These are phyloP conservation scores for Debaryomyces maramus DNA, from an alignment of 805 yeast genomes.

Conservation along the genomic window DNA sequence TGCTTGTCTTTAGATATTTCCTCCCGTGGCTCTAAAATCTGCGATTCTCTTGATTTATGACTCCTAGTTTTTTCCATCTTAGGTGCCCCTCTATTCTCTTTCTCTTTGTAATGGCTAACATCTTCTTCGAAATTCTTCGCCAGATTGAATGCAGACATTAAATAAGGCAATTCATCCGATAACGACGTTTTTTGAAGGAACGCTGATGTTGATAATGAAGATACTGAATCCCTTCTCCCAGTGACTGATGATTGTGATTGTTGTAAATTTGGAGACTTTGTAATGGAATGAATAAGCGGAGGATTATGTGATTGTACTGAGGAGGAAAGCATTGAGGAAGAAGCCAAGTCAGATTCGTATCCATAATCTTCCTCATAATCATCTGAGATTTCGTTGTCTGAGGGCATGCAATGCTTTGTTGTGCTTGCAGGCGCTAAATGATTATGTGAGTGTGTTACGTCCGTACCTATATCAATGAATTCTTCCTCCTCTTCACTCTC, in stretches of 20 bases:
- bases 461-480: not conserved
- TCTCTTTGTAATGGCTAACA: conserved; percentile 24
- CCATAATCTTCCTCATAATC: conserved; percentile 19
- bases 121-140: conserved; percentile 61
- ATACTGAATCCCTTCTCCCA: conserved; percentile 25
- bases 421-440: too few species aligned
- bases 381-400: not conserved
- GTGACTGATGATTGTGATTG: conserved; percentile 2
- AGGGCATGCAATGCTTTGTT: too few species aligned
- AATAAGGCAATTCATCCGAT: conserved; percentile 62
- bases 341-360: conserved; percentile 28
- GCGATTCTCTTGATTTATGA: not conserved
- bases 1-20: conserved; percentile 5
- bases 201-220: conserved; percentile 34
- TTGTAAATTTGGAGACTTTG: conserved; percentile 19
- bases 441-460: not conserved
- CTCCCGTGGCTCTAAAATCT: not conserved
- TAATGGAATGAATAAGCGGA: conserved; percentile 43
- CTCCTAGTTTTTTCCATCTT: not conserved
- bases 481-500: conserved; percentile 2
- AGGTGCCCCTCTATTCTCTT: conserved; percentile 13
- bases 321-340: conserved; percentile 22
- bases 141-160: conserved; percentile 66
- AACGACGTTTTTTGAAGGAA: conserved; percentile 52
- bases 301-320: conserved; percentile 22